These are phyloP conservation scores for Boletus rufocinnamomeus DNA, from an alignment of 768 basidiomycete genomes.

Conservation along the genomic window DNA sequence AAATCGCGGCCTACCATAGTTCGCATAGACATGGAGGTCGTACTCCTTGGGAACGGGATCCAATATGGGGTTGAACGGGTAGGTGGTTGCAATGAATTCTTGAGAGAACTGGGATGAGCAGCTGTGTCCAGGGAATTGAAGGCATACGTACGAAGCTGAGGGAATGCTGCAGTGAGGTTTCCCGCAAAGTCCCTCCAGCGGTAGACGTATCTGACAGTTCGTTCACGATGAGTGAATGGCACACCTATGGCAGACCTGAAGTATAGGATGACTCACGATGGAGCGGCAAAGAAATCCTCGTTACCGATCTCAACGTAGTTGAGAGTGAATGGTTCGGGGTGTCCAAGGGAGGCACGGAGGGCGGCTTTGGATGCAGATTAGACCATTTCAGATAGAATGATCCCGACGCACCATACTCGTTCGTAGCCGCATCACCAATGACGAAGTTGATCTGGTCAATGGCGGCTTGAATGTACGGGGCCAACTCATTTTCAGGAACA, in stretches of 20 bases:
- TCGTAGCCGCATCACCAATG: constrained; percentile 51
- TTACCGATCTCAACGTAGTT: constrained; percentile 56
- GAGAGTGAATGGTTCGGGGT: constrained; percentile 51
- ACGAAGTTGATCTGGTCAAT: constrained; percentile 64
- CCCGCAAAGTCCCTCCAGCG: constrained; percentile 53
- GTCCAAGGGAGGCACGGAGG: constrained; percentile 54
- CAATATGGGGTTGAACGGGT: constrained; percentile 45
- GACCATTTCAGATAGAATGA: constrained; percentile 7
- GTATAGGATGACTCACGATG: constrained; percentile 29
- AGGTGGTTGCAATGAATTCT: constrained; percentile 60
- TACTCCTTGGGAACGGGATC: constrained; percentile 53
- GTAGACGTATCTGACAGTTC: constrained; percentile 43
- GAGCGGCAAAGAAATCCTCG: constrained; percentile 48
- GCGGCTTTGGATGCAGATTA: constrained; percentile 38
- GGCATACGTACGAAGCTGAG: background rate
- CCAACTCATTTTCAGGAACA: constrained; percentile 44
- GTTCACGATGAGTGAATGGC: background rate
- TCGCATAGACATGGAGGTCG: constrained; percentile 58
- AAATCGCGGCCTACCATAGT: constrained; percentile 30
- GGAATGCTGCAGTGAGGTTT: constrained; percentile 38
- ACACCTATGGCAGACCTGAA: background rate
- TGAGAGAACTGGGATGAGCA: constrained; percentile 9
- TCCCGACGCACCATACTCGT: constrained; percentile 30
- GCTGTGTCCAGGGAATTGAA: constrained; percentile 12
- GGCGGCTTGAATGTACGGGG: constrained; percentile 55